Conservation (phyloP, 192 early-diverging fungal genomes). For the Coemansia sp. region DNA sequence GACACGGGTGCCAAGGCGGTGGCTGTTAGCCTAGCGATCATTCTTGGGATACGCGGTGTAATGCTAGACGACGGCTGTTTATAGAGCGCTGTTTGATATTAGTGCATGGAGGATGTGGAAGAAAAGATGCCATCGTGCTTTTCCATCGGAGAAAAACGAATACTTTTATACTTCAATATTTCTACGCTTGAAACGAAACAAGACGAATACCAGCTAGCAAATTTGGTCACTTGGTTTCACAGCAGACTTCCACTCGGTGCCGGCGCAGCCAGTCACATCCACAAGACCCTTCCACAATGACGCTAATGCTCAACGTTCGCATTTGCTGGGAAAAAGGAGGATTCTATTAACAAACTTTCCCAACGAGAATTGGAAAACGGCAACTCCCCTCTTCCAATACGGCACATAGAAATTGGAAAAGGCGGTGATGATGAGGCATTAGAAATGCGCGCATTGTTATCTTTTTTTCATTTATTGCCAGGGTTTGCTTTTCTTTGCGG, state of each 20-base stretch:
- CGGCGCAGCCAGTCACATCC: too few species aligned
- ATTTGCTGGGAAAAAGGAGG: too few species aligned
- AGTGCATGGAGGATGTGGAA: background rate
- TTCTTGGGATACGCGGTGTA: background rate
- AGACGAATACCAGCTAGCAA: too few species aligned
- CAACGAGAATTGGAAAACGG: background rate
- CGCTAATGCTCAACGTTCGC: too few species aligned
- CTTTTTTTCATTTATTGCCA: background rate
- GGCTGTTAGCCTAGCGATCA: background rate
- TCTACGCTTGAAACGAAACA: too few species aligned
- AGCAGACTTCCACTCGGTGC: too few species aligned
- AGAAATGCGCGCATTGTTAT: background rate
- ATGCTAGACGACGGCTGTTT: background rate
- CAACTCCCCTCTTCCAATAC: background rate
- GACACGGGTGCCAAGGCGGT: background rate
- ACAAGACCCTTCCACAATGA: too few species aligned
- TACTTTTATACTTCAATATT: too few species aligned
- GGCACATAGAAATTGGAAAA: background rate
- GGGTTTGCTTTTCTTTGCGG: slow-evolving; percentile 1
- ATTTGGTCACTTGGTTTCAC: too few species aligned
- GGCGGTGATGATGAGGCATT: background rate
- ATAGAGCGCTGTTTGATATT: background rate
- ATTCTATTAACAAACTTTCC: background rate
- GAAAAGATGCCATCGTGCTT: background rate
- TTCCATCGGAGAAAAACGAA: too few species aligned